Evolutionary conservation across 371 early-diverging fungal species (phyloP).

Genomic region (Rhizopus delemar): DNA sequence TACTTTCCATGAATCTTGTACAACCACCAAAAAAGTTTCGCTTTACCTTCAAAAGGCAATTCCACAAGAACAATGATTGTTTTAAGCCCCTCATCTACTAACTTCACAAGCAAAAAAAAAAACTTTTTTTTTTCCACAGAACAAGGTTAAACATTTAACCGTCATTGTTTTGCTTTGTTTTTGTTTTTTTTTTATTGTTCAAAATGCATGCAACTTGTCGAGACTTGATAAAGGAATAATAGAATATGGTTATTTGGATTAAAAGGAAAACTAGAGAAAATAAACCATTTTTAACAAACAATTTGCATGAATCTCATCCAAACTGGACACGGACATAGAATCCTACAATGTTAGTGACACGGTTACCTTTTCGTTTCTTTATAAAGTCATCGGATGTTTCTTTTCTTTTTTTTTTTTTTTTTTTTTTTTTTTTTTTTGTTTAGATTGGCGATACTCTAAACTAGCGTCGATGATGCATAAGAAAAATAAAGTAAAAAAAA

Average conservation of each 20-base stretch:
- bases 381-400: background rate
- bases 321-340: background rate
- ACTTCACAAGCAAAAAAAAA: too few species aligned
- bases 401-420: background rate
- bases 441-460: background rate
- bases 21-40: constrained; percentile 8
- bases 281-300: background rate
- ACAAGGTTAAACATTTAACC: background rate
- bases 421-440: too few species aligned
- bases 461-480: background rate
- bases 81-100: background rate
- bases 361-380: too few species aligned
- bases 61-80: background rate
- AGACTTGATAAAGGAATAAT: too few species aligned
- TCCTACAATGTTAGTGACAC: background rate
- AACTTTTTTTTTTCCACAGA: background rate
- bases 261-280: background rate
- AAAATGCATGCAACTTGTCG: too few species aligned
- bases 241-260: too few species aligned
- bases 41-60: constrained; percentile 4
- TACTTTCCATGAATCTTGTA: constrained; percentile 3
- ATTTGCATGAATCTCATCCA: background rate
- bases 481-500: too few species aligned
- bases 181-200: too few species aligned
- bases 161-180: too few species aligned